phyloP scores from a whole-genome alignment of 2,329 filamentous ascomycete genomes.

The Pseudogymnoascus sp. region DNA sequence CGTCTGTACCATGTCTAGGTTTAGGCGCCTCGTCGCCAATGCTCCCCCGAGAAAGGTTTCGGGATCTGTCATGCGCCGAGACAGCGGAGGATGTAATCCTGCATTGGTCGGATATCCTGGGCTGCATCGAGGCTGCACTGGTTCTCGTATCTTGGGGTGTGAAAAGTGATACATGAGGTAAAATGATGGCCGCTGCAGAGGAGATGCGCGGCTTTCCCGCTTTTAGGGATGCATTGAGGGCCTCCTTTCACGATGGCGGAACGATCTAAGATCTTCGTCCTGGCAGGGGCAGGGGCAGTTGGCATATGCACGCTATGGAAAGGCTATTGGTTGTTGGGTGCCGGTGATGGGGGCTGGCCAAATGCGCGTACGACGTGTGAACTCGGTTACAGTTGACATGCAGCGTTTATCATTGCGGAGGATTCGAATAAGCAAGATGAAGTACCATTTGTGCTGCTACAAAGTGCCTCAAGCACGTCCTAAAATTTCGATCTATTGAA shows the following conservation, averaged over 20 bases:
- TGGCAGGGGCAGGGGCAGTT: background rate
- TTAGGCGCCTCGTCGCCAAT: background rate
- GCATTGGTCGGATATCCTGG: background rate
- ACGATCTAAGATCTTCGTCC: background rate
- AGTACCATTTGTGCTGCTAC: background rate
- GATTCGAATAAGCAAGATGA: background rate
- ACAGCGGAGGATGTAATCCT: background rate
- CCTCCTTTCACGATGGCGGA: background rate
- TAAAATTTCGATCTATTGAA: constrained; percentile 3
- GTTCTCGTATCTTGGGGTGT: background rate
- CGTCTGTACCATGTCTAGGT: background rate
- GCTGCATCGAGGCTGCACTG: background rate
- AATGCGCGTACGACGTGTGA: background rate
- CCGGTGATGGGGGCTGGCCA: background rate
- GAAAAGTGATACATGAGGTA: background rate
- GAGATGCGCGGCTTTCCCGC: background rate
- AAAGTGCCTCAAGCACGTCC: background rate
- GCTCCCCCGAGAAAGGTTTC: background rate
- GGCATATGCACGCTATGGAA: constrained; percentile 1
- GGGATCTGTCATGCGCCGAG: background rate
- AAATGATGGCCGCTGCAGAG: background rate
- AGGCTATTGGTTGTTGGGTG: constrained; percentile 4
- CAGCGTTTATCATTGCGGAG: background rate
- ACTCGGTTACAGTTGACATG: background rate
- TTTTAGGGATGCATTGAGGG: background rate